A percentile compares a stretch with the other conserved stretches of the same genome.
Conservation (phyloP, 1,139 yeast species). For the Zygoascus sp. region DNA sequence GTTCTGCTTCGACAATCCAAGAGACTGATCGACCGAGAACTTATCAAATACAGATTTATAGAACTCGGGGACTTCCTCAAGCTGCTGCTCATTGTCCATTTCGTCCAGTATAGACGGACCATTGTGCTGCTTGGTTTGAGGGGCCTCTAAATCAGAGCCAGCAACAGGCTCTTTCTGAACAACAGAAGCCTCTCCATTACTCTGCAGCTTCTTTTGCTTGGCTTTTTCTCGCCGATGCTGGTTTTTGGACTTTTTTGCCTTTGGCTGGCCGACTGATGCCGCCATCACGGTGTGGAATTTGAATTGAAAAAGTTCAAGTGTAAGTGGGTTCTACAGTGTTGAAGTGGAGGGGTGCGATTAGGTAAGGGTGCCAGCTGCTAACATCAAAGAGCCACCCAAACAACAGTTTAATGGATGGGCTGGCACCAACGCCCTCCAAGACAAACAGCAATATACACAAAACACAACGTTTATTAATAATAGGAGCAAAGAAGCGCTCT, state of each 20-base stretch:
- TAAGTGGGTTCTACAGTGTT: too few relatives aligned
- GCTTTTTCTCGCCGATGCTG: constrained; percentile 45
- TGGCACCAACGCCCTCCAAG: too few relatives aligned
- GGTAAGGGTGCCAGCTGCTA: too few relatives aligned
- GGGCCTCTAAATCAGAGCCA: too few relatives aligned
- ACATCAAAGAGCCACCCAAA: too few relatives aligned
- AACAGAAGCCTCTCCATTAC: background rate
- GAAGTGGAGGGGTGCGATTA: background rate
- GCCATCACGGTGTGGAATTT: background rate
- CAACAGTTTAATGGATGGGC: too few relatives aligned
- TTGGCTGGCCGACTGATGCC: background rate
- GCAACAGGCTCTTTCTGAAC: constrained; percentile 1
- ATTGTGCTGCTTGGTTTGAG: too few relatives aligned
- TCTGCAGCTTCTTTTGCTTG: constrained; percentile 18
- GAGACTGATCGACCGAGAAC: constrained; percentile 14
- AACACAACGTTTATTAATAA: background rate
- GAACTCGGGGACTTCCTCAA: constrained; percentile 10
- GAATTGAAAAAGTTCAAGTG: background rate
- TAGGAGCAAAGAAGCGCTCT: background rate
- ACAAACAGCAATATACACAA: background rate
- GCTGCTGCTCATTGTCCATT: background rate
- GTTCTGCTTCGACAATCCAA: constrained; percentile 19
- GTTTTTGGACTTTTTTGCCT: constrained; percentile 30
- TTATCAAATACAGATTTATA: constrained; percentile 6
- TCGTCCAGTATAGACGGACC: background rate